Conservation (phyloP, 306 rosid species). For the Rosa rugosa region DNA sequence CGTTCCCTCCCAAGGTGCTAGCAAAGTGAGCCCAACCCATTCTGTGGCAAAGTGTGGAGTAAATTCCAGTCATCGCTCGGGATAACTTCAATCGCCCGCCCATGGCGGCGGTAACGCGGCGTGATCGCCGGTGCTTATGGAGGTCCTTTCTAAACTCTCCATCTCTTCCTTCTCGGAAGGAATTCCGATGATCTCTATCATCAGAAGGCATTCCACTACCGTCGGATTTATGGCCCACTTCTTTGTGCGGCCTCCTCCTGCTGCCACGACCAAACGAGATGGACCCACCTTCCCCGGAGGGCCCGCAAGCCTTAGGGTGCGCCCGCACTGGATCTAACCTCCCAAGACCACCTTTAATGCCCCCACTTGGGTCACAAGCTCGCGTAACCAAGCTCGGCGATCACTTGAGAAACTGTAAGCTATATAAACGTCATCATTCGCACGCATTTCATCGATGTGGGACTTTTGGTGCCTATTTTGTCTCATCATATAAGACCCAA, state of each 20-base stretch:
- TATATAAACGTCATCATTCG: background rate
- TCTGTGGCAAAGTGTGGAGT: too few species aligned
- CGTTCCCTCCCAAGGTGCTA: background rate
- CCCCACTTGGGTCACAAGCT: background rate
- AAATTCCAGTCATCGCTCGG: too few species aligned
- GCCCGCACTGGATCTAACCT: background rate
- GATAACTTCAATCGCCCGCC: too few species aligned
- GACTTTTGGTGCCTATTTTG: background rate
- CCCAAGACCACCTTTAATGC: background rate
- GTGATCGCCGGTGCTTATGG: too few species aligned
- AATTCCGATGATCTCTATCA: too few species aligned
- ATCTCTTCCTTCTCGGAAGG: too few species aligned
- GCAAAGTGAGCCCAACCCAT: background rate
- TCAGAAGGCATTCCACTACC: too few species aligned
- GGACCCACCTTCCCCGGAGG: background rate
- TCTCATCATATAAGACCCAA: background rate
- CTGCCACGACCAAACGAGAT: too few species aligned
- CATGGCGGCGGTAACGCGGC: too few species aligned
- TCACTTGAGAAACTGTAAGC: accelerated
- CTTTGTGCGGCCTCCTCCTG: too few species aligned
- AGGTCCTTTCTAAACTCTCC: too few species aligned
- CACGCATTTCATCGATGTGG: background rate
- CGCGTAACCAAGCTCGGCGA: background rate
- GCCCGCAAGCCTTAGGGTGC: background rate
- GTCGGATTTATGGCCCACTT: too few species aligned